These are phyloP conservation scores for Sherardia arvensis DNA, from an alignment of 257 asterid genomes.

Conservation along the genomic window DNA sequence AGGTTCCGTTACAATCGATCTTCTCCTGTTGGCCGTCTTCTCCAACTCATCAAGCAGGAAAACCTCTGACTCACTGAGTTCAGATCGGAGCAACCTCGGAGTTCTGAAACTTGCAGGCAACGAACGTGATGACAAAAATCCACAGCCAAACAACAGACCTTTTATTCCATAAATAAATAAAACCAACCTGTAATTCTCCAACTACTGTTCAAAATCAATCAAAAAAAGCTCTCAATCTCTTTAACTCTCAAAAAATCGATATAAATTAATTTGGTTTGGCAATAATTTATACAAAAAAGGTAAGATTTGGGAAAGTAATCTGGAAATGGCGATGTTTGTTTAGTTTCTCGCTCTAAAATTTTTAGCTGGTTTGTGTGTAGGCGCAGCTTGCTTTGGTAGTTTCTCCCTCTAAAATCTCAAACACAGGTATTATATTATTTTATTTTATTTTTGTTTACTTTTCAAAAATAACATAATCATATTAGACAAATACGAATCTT, in stretches of 20 bases:
- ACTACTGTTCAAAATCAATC: slow-evolving; percentile 4
- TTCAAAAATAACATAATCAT: background rate
- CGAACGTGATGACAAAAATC: slow-evolving; percentile 16
- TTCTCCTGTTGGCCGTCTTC: slow-evolving; percentile 31
- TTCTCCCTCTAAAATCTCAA: slow-evolving; percentile 23
- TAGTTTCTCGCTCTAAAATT: slow-evolving; percentile 17
- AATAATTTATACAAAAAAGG: background rate
- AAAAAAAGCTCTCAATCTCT: slow-evolving; percentile 11
- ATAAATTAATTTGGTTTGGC: too few relatives aligned
- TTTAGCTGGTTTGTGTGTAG: background rate
- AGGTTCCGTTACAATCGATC: slow-evolving; percentile 45
- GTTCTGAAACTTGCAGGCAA: slow-evolving; percentile 14
- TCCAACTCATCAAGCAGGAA: slow-evolving; percentile 54
- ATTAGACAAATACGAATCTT: background rate
- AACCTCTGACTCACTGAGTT: slow-evolving; percentile 37
- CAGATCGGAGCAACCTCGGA: slow-evolving; percentile 53
- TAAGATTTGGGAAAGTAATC: background rate
- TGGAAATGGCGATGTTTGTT: background rate
- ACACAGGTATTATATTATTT: background rate
- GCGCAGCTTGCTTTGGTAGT: background rate
- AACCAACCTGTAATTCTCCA: background rate
- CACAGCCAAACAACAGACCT: slow-evolving; percentile 5
- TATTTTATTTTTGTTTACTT: background rate
- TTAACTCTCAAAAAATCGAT: background rate
- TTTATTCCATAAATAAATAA: background rate